Base-by-base conservation (phyloP, 352 stramenopile species). In the Globisporangium emineosum region DNA sequence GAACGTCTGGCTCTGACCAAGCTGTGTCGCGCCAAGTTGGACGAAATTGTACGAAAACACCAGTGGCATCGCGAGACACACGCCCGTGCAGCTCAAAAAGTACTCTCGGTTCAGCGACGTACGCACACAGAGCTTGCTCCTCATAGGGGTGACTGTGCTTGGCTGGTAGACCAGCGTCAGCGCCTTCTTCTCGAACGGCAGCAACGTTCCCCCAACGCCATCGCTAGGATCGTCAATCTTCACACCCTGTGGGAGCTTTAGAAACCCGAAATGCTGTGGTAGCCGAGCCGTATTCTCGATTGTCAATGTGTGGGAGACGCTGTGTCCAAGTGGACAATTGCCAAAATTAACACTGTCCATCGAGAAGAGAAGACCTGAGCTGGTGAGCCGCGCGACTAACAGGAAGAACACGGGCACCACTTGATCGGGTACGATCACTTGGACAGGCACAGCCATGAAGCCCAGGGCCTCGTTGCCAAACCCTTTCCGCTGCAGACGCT, bases 381-480 rank as follows among this genome's bases (percentile, higher is more conserved):
- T 10, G 7, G 75, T 78, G 7, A 83, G 42, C 25, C 71, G 75
- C 2, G 72, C 75, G 13, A 67, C 66, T 27, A 86, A 49, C 2
- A 79, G 54, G 30, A 83, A 67, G 60, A 72, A 74, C 21, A 85
- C 70, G 3, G 77, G 74, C 0, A 83, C 50, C 1, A 82, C 66
- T 71, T 89, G 72, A 65, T 87, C 65, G n/a, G 82, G 85, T 0
- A 93, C 83, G 29, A 86, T 12, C 1, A 96, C 69, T 58, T 69
- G 68, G 6, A 89, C 52, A 3, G 79, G 79, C 15, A 87, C 73
- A 0, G 67, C 72, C 19, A 89, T 21, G 55, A 86, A 77, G 1
- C 76, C 73, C 8, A 76, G 30, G 0, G 59, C 52, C 27, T 70
- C 56, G 5, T 70, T 73, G 7, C 84, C 84, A 45, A 88, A 78